These are phyloP conservation scores for Isochrysis galbana DNA, from an alignment of 78 protist species.

Conservation along the genomic window DNA sequence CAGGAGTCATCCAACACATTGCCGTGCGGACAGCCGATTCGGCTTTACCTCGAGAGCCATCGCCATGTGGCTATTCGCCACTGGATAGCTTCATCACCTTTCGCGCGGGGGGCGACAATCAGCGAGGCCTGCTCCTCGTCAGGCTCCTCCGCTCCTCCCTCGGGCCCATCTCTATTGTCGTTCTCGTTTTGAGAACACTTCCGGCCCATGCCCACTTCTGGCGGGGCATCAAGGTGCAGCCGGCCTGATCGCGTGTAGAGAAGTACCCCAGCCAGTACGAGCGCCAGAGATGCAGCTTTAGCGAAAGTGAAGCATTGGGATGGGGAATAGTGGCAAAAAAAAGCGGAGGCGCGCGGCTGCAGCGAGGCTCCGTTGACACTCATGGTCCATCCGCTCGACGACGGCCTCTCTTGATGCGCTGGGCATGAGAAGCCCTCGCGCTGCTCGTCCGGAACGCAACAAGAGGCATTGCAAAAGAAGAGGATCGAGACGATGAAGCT, in stretches of 20 bases:
- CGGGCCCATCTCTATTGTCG: neutral
- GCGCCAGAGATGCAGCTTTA: neutral
- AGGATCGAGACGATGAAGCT: neutral
- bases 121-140: neutral
- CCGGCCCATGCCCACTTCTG: neutral
- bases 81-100: too few relatives aligned
- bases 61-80: neutral
- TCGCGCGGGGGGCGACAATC: neutral
- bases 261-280: neutral
- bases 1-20: too few relatives aligned
- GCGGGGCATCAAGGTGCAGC: too few relatives aligned
- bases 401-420: too few relatives aligned
- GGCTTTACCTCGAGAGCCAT: neutral
- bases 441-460: neutral
- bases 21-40: too few relatives aligned
- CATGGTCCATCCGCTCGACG: too few relatives aligned
- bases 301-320: neutral
- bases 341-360: neutral
- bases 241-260: neutral
- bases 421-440: neutral
- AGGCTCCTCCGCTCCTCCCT: neutral
- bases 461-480: neutral
- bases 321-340: conserved; percentile 1
- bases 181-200: neutral
- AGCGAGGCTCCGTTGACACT: neutral